Base-by-base conservation (phyloP, 164 flowering plant genomes). In the Dillenia suffruticosa region DNA sequence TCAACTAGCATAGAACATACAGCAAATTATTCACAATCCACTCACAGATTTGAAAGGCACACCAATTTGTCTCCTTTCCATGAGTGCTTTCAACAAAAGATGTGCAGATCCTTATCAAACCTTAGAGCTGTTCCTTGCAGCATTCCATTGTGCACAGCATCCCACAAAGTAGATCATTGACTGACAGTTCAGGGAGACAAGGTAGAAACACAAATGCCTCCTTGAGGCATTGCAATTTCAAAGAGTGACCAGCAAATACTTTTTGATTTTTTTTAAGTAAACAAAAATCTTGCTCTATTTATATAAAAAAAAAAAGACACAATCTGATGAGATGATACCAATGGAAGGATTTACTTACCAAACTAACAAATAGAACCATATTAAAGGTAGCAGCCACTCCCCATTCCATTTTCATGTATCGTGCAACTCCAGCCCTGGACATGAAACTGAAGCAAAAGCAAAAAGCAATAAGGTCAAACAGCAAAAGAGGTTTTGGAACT, bases 331-430 rank as follows among this genome's bases (percentile, higher is more conserved):
- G 19, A 49, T 32, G 7, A 32, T 32, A 4, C 6, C 6, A 6
- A 26, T 32, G 40, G 40, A 5, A 49, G 24, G 44, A 46, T 11
- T 24, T 22, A 2, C 87, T 82, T 78, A 93, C 98, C 96, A 90
- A 70, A 63, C 87, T 84, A 54, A 82, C 79, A 68, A 93, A 90
- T 40, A 93, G 81, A 66, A 81, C 59, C 61, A 85, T 72, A 66
- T 90, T 87, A 70, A 90, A 93, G 60, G 89, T 83, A 9, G 97
- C 98, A 59, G 87, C 91, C 44, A 87, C 86, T 68, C 97, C 75
- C 97, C 98, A 93, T 69, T 93, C 96, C 0, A 76, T 83, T 78
- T 87, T 90, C 98, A 93, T 87, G 78, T 93, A 88, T 57, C 90
- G 92, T 59, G 98, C 98, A 56, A 90, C 97, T 63, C 97, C 98